Evolutionary conservation across 805 yeast genomes (phyloP).

Genomic region (Yarrowia sp.): DNA sequence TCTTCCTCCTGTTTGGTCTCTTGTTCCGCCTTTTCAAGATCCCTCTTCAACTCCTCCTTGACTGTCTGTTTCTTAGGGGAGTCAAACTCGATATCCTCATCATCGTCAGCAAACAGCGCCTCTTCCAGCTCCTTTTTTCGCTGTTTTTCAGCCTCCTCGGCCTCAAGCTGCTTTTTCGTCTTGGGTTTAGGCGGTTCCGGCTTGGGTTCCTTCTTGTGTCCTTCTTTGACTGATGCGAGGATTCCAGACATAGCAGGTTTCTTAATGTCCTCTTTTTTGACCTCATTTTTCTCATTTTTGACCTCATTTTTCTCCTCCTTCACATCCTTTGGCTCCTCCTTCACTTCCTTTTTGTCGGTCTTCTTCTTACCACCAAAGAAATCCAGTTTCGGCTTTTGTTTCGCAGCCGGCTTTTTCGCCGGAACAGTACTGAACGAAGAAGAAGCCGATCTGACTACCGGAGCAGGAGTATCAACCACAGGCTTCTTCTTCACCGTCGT

Average conservation of each 20-base stretch:
- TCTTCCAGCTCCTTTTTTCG: slow-evolving; percentile 15
- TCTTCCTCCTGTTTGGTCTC: neutral
- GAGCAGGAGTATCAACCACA: neutral
- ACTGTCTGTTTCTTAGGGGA: neutral
- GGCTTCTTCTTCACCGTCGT: neutral
- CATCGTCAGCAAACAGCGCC: slow-evolving; percentile 15
- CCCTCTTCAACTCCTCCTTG: neutral
- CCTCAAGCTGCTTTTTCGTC: neutral
- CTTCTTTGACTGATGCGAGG: neutral
- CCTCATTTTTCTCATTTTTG: neutral
- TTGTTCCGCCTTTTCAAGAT: neutral
- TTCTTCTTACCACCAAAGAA: slow-evolving; percentile 15
- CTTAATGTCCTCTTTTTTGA: too few species aligned
- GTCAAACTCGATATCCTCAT: neutral
- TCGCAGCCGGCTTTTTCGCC: neutral
- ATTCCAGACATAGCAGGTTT: neutral
- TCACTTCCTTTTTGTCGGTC: neutral
- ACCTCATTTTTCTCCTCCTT: neutral
- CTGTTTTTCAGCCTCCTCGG: neutral
- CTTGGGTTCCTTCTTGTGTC: neutral
- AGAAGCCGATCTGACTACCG: neutral
- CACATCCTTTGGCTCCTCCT: neutral
- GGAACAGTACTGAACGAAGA: neutral
- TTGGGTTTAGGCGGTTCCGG: neutral
- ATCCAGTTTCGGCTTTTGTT: slow-evolving; percentile 4